Base-by-base conservation (phyloP, 192 early-diverging fungal genomes). In the Physocladia obscura region DNA sequence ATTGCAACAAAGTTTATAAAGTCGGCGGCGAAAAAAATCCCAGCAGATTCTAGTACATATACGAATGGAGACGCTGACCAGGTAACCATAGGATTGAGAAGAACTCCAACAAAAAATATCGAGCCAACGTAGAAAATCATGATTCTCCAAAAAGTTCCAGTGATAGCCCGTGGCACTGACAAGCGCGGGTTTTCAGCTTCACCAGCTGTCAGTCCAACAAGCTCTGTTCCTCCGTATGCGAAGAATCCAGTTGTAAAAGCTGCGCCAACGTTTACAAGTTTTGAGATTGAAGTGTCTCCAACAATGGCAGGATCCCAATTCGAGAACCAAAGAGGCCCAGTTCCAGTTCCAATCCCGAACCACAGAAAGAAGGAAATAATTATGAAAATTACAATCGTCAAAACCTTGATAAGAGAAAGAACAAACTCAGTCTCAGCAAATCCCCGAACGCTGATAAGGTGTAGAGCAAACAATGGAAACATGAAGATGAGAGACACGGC, bases 201-300 rank as follows among this genome's bases (percentile, higher is more conserved):
- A 70, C 91, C 93, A 32, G 92, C 92, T 8, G 93, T 92, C 71
- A 96, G 83, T 55, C 92, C 93, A 37, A 96, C 86, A 15, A 96
- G 79, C 87, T 68, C 54, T 15, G 65, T 68, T 17, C 65, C 92
- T 90, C 51, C 89, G 30, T 67, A 58, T 11, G 50, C 31, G 35
- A 57, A 93, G 31, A 89, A 89, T 6, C 92, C 92, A 27, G 86
- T 87, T 17, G 89, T 84, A 62, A 92, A 86, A 1, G 87, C 85
- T 56, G 83, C 84, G 19, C 89, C 73, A 40, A 92, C n/a, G n/a
- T n/a, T n/a, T n/a, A n/a, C n/a, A n/a, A n/a, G n/a, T n/a, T n/a
- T n/a, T n/a, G n/a, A n/a, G n/a, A n/a, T n/a, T n/a, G n/a, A n/a
- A n/a, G n/a, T n/a, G n/a, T n/a, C n/a, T n/a, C 38, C 40, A 24